Evolutionary conservation across 2,329 filamentous ascomycete species (phyloP).

Genomic region (Geosmithia morbida): DNA sequence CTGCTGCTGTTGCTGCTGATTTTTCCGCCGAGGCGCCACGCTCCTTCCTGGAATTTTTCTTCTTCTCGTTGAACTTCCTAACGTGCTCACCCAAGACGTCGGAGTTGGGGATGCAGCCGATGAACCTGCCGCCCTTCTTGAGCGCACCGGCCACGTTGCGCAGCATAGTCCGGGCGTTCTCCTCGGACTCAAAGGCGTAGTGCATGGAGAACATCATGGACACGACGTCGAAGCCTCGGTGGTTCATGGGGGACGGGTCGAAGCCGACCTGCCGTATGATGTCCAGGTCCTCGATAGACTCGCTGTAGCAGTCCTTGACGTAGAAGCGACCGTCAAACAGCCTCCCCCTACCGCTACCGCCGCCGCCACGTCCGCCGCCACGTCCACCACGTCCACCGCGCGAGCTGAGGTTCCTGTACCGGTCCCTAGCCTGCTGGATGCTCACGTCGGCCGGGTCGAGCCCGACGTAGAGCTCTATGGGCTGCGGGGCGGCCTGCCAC

Average conservation of each 20-base stretch:
- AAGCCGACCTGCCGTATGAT: slow-evolving; percentile 82
- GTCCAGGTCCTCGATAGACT: slow-evolving; percentile 66
- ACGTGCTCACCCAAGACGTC: slow-evolving; percentile 75
- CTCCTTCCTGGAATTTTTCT: slow-evolving; percentile 17
- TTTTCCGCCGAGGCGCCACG: slow-evolving; percentile 6
- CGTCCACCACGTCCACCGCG: slow-evolving; percentile 38
- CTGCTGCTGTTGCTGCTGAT: not conserved
- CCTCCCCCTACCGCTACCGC: slow-evolving; percentile 27
- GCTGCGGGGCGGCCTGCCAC: slow-evolving; percentile 88
- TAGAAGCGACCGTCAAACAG: slow-evolving; percentile 80
- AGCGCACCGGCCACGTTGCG: slow-evolving; percentile 79
- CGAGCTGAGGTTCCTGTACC: slow-evolving; percentile 60
- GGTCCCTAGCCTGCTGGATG: slow-evolving; percentile 77
- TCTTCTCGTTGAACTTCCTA: slow-evolving; percentile 53
- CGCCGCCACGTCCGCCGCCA: slow-evolving; percentile 30
- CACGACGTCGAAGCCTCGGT: slow-evolving; percentile 85
- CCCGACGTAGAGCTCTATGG: slow-evolving; percentile 85
- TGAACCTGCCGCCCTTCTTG: slow-evolving; percentile 88
- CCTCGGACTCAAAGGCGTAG: slow-evolving; percentile 90
- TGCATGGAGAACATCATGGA: slow-evolving; percentile 99
- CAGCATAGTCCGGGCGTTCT: slow-evolving; percentile 82
- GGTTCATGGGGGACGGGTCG: slow-evolving; percentile 56
- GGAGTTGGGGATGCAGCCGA: slow-evolving; percentile 94
- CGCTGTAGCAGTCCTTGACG: slow-evolving; percentile 84
- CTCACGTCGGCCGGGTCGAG: slow-evolving; percentile 87